Evolutionary conservation across 2,329 filamentous ascomycete species (phyloP).

Genomic region (Pseudogymnoascus sp.): DNA sequence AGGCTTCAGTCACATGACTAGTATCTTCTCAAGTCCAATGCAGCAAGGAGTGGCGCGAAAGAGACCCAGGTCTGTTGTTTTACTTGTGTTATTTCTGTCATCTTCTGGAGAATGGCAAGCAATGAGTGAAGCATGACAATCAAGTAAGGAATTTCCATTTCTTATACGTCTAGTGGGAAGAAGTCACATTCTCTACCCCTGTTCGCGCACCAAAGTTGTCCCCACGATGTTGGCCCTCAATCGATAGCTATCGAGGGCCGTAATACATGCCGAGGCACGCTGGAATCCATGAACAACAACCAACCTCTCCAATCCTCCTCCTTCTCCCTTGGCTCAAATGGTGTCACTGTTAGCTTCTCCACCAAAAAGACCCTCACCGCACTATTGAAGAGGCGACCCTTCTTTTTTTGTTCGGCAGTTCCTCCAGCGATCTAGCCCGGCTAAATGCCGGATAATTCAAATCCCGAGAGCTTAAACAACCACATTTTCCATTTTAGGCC

Average conservation of each 20-base stretch:
- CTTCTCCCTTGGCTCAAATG: background rate
- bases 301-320: background rate
- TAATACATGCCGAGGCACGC: background rate
- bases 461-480: slow-evolving; percentile 1
- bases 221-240: background rate
- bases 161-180: background rate
- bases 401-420: background rate
- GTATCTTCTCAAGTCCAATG: background rate
- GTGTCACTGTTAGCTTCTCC: background rate
- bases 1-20: background rate
- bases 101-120: background rate
- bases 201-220: background rate
- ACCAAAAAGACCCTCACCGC: background rate
- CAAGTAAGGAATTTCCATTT: background rate
- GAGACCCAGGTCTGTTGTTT: background rate
- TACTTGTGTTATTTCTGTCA: background rate
- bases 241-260: background rate
- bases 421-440: background rate
- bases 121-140: background rate
- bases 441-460: background rate
- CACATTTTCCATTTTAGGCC: background rate
- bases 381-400: background rate
- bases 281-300: background rate
- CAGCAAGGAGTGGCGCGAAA: background rate
- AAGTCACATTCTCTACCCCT: background rate